A percentile compares a stretch with the other conserved stretches of the same genome.
These are phyloP conservation scores for Crotalaria pallida DNA, from an alignment of 306 rosid genomes.

Conservation along the genomic window DNA sequence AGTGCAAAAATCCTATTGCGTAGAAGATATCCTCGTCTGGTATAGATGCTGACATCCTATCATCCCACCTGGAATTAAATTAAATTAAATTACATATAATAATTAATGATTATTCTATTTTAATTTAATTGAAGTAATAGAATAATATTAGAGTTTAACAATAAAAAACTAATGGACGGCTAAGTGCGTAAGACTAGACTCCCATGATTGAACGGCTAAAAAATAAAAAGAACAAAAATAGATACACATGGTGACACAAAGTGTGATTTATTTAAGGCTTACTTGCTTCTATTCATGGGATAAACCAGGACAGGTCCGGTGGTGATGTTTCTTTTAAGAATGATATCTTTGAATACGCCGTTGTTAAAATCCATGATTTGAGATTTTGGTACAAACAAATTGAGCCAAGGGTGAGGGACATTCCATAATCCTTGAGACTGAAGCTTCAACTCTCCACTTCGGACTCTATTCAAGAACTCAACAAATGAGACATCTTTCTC, in stretches of 20 bases:
- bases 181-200: too few relatives aligned
- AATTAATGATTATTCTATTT: background rate
- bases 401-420: conserved; percentile 93
- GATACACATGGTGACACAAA: background rate
- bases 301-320: conserved; percentile 63
- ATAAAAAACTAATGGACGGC: too few relatives aligned
- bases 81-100: background rate
- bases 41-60: conserved; percentile 56
- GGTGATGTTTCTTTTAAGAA: conserved; percentile 61
- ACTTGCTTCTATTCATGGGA: conserved; percentile 85
- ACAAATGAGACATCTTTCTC: conserved; percentile 57
- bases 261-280: conserved; percentile 18
- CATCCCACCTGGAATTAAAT: conserved; percentile 68
- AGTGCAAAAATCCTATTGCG: conserved; percentile 64
- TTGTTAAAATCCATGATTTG: conserved; percentile 50
- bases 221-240: background rate
- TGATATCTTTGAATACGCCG: conserved; percentile 54
- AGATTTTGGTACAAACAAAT: conserved; percentile 70
- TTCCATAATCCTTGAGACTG: conserved; percentile 79
- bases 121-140: background rate
- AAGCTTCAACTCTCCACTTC: conserved; percentile 69
- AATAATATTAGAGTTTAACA: too few relatives aligned
- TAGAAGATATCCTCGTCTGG: conserved; percentile 88
- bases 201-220: background rate
- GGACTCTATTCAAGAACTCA: conserved; percentile 75